phyloP scores from a whole-genome alignment of 306 rosid species.

The Cucumis hystrix region DNA sequence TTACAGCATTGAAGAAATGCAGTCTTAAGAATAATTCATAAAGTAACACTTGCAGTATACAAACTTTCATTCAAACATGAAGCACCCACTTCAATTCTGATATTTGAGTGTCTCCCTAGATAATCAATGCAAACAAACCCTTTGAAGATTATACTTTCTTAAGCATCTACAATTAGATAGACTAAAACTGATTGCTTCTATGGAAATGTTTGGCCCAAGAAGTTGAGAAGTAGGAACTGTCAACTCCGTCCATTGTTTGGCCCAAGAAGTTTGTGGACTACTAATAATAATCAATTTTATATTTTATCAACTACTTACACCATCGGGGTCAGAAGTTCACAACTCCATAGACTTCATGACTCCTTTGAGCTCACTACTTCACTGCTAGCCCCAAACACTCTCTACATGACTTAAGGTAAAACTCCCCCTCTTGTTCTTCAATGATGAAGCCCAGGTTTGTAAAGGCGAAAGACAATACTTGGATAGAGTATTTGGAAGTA shows the following conservation, averaged over 20 bases:
- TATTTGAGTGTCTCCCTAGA: neutral
- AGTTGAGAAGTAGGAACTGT: too few species aligned
- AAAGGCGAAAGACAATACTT: neutral
- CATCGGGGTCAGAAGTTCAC: too few species aligned
- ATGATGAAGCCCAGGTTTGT: neutral
- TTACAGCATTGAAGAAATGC: slow-evolving; percentile 2
- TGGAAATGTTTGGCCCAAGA: neutral
- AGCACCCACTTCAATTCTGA: neutral
- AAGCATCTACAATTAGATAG: neutral
- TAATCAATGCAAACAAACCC: neutral
- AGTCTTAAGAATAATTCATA: neutral
- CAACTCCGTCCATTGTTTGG: neutral
- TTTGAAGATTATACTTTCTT: neutral
- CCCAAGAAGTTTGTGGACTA: too few species aligned
- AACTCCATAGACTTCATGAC: too few species aligned
- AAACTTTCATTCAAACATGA: neutral
- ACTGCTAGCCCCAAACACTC: too few species aligned
- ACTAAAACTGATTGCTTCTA: neutral
- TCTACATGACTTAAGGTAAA: too few species aligned
- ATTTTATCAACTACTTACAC: too few species aligned
- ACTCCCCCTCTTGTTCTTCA: neutral
- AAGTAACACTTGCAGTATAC: neutral
- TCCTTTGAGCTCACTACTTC: too few species aligned
- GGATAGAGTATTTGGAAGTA: neutral
- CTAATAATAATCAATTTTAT: too few species aligned